Base-by-base conservation (phyloP, 1,284 basidiomycete genomes). In the Quambalaria eucalypti region DNA sequence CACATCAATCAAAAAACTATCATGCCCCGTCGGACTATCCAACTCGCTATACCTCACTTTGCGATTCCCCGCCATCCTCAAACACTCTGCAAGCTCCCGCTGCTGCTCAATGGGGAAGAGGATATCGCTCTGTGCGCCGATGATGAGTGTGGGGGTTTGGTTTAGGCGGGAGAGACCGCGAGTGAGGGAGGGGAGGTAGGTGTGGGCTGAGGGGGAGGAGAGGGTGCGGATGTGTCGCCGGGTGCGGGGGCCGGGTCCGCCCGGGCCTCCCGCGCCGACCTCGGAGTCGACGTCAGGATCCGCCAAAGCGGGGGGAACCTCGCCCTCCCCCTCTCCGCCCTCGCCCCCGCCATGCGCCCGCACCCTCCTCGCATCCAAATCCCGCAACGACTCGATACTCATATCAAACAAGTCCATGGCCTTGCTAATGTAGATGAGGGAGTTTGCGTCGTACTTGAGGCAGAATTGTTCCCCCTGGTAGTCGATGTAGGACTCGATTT, bases 341-440 rank as follows among this genome's bases (percentile, higher is more conserved):
- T 39, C 36, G 36, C 16, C 54, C 8, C 19, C 33, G 19, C 28
- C 36, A 2, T 50, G 26, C 57, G 44, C 19, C 55, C 48, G 26
- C 52, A 51, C 49, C 2, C 66, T 59, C 25, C 74, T 64, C 4
- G 61, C 65, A 25, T 65, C 66, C 21, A 97, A 81, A 39, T 84
- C 82, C 38, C 81, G 77, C 2, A 98, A 81, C 4, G 90, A 83
- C 25, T 88, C 82, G 4, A 81, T 80, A 0, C 90, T 90, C 84
- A 99, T 87, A 78, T 97, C 93, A 76, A 99, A 99, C 1, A 98
- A 81, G 77, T 98, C 93, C 93, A 99, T 99, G 19, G 95, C 93
- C 79, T 98, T 99, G 21, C 87, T 90, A 61, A 71, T 71, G 80
- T 98, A 99, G 69, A 99, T 91, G 76, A 98, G 85, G 2, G 90